phyloP scores from a whole-genome alignment of 352 stramenopile genomes.

The Pythium rhizo-oryzae region DNA sequence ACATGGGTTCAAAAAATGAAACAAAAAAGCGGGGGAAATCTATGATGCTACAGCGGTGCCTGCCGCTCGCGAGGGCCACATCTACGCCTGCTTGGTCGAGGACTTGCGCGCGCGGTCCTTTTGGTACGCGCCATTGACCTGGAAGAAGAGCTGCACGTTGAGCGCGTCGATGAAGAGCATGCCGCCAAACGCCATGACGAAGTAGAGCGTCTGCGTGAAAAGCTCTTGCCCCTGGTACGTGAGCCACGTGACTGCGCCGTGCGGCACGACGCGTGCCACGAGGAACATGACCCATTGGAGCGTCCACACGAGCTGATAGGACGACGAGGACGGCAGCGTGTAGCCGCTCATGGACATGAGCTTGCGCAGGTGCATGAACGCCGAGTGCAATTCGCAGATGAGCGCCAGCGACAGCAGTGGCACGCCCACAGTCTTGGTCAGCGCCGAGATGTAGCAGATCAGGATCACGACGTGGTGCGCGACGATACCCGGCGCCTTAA shows the following conservation, averaged over 20 bases:
- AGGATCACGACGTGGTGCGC: conserved; percentile 79
- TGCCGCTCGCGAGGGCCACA: neutral
- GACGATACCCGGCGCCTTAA: conserved; percentile 72
- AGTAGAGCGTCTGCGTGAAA: conserved; percentile 52
- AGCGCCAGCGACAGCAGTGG: conserved; percentile 73
- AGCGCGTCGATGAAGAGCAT: conserved; percentile 79
- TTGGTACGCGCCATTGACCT: conserved; percentile 52
- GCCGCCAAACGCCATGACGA: conserved; percentile 71
- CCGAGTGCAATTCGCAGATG: conserved; percentile 78
- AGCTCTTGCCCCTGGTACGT: conserved; percentile 44
- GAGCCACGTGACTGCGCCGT: conserved; percentile 45
- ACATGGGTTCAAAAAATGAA: conserved; percentile 16
- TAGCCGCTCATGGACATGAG: conserved; percentile 71
- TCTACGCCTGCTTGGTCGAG: conserved; percentile 17
- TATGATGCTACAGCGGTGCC: neutral
- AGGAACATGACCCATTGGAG: conserved; percentile 64
- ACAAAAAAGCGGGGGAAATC: neutral
- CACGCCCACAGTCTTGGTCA: conserved; percentile 73
- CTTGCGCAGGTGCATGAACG: conserved; percentile 78
- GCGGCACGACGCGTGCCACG: conserved; percentile 45
- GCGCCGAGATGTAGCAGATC: conserved; percentile 78
- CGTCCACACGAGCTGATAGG: conserved; percentile 50
- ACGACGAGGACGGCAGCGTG: conserved; percentile 31
- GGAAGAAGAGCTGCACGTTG: conserved; percentile 64
- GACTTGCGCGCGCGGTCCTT: conserved; percentile 37